A percentile compares a stretch with the other conserved stretches of the same genome.
phyloP scores from a whole-genome alignment of 768 basidiomycete species.

The Galerina sulciceps region DNA sequence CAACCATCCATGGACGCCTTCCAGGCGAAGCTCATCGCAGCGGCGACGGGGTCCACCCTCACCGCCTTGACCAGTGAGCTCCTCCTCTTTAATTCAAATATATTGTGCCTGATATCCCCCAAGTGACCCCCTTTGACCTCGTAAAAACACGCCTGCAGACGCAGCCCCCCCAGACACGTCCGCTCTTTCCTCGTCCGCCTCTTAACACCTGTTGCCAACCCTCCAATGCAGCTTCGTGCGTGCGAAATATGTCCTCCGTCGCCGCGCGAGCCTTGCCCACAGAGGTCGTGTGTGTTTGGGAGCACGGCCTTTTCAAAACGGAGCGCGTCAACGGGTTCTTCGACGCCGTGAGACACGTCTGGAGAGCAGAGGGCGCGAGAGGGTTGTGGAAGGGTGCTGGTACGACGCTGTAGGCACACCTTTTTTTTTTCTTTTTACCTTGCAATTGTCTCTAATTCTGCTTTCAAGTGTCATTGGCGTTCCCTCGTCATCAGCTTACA shows the following conservation, averaged over 20 bases:
- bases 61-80: constrained; percentile 82
- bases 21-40: constrained; percentile 80
- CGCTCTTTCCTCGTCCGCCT: constrained; percentile 57
- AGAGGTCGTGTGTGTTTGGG: constrained; percentile 82
- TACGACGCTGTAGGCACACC: constrained; percentile 73
- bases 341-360: constrained; percentile 82
- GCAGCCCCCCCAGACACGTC: constrained; percentile 62
- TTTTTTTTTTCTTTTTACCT: neutral
- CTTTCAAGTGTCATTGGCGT: constrained; percentile 79
- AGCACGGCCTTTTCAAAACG: constrained; percentile 67
- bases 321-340: constrained; percentile 85
- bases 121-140: constrained; percentile 99
- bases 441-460: constrained; percentile 9
- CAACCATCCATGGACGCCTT: constrained; percentile 65
- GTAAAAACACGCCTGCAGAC: constrained; percentile 97
- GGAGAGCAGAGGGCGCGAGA: constrained; percentile 76
- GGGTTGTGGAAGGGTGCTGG: constrained; percentile 97
- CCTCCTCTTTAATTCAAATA: neutral
- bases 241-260: constrained; percentile 79
- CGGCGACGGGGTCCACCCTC: constrained; percentile 77
- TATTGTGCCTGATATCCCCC: constrained; percentile 13
- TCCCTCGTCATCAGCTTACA: constrained; percentile 91
- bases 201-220: constrained; percentile 75
- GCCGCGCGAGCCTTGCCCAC: constrained; percentile 58
- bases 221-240: constrained; percentile 53